Conservation (phyloP, 768 basidiomycete species). For the Collybia mongolica region DNA sequence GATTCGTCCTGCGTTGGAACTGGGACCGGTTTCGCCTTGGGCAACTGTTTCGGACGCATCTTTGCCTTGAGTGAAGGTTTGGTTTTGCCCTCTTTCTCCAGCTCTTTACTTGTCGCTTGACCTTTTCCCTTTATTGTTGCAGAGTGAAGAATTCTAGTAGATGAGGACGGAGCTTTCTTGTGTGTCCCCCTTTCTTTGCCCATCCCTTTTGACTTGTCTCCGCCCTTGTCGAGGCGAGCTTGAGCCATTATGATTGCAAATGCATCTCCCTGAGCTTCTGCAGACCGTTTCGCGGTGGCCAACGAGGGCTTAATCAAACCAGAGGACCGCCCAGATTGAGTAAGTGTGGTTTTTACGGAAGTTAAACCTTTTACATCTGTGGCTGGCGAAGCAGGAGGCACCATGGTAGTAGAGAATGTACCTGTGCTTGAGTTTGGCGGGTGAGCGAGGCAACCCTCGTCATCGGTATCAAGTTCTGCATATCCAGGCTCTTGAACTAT, state of each 20-base stretch:
- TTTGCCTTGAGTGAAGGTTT: slow-evolving; percentile 33
- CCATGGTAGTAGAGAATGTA: background rate
- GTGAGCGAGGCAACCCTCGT: slow-evolving; percentile 33
- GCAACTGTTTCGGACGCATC: slow-evolving; percentile 29
- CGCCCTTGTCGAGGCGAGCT: slow-evolving; percentile 15
- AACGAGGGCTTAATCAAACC: slow-evolving; percentile 7
- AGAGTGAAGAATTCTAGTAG: slow-evolving; percentile 1
- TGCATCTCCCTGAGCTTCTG: slow-evolving; percentile 19
- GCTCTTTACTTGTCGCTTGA: slow-evolving; percentile 10
- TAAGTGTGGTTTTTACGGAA: background rate
- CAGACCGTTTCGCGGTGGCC: slow-evolving; percentile 7
- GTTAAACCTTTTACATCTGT: slow-evolving; percentile 18
- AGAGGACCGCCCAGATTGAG: background rate
- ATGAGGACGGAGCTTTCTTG: slow-evolving; percentile 9
- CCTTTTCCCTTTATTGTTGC: slow-evolving; percentile 6
- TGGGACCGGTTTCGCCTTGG: slow-evolving; percentile 26
- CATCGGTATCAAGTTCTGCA: background rate
- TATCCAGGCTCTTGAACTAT: too few species aligned
- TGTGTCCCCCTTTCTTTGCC: slow-evolving; percentile 16
- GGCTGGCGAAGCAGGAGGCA: background rate
- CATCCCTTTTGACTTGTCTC: slow-evolving; percentile 18
- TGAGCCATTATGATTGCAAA: slow-evolving; percentile 32
- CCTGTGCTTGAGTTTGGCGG: slow-evolving; percentile 17
- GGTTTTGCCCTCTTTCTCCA: slow-evolving; percentile 9
- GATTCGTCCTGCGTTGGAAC: slow-evolving; percentile 14